Percentiles rank a stretch among this genome's conserved stretches.
Evolutionary conservation across 2,329 filamentous ascomycete genomes (phyloP).

Genomic region (Colletotrichum somersetense): DNA sequence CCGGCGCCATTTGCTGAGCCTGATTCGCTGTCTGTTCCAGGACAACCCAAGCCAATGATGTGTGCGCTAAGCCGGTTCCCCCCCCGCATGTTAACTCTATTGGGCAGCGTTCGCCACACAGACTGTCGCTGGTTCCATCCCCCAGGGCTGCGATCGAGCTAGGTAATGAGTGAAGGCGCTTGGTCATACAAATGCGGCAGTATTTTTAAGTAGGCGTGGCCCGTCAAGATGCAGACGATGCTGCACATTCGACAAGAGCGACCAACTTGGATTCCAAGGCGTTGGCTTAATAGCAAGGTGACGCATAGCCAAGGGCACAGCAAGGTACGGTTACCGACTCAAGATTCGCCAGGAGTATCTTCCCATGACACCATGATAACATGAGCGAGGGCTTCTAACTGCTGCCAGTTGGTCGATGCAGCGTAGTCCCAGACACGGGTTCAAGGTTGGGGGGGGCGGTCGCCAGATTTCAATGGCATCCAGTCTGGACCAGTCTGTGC

Average conservation of each 20-base stretch:
- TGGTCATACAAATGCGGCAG: not conserved
- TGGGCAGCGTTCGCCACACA: conserved; percentile 26
- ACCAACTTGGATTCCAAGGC: not conserved
- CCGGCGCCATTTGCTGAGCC: not conserved
- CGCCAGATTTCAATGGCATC: conserved; percentile 12
- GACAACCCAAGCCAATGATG: conserved; percentile 1
- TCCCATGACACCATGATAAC: not conserved
- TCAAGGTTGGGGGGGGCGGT: conserved; percentile 20
- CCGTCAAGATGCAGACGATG: not conserved
- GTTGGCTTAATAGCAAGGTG: not conserved
- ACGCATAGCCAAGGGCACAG: not conserved
- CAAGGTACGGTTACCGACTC: not conserved
- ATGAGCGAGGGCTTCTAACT: not conserved
- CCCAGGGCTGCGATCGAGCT: not conserved
- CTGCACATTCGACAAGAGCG: not conserved
- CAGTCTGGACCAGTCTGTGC: conserved; percentile 4
- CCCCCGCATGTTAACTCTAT: not conserved
- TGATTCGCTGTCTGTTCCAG: conserved; percentile 13
- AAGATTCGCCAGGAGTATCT: conserved; percentile 8
- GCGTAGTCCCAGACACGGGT: conserved; percentile 19
- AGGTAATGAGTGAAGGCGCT: not conserved
- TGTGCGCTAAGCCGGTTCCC: not conserved
- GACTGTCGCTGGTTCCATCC: not conserved
- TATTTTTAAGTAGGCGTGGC: not conserved
- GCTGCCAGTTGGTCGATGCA: not conserved